phyloP scores from a whole-genome alignment of 805 yeast species.

The Pichia scutulata region DNA sequence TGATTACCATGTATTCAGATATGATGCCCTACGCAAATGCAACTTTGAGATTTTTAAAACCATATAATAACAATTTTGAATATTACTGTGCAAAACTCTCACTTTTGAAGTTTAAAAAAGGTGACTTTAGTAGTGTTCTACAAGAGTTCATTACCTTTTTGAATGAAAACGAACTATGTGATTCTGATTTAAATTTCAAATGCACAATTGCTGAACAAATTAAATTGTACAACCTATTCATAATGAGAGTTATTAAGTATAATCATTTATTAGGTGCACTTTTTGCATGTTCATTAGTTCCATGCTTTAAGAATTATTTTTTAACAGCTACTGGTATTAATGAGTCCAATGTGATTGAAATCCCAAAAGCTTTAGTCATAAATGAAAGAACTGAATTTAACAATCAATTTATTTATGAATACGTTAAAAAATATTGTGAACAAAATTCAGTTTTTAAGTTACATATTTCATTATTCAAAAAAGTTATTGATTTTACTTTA shows the following conservation, averaged over 20 bases:
- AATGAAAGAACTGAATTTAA: background rate
- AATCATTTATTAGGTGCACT: background rate
- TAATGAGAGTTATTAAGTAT: background rate
- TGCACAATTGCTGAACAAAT: background rate
- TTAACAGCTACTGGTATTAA: background rate
- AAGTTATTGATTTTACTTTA: background rate
- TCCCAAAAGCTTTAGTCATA: background rate
- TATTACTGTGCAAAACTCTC: background rate
- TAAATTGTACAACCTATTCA: background rate
- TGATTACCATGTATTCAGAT: background rate
- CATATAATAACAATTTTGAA: slow-evolving; percentile 1
- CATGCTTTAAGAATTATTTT: background rate
- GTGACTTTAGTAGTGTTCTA: background rate
- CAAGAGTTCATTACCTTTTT: background rate
- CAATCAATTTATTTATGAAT: background rate
- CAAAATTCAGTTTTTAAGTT: background rate
- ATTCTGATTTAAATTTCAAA: background rate
- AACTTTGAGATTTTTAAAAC: background rate
- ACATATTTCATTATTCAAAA: background rate
- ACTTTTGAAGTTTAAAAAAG: background rate
- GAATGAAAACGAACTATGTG: background rate
- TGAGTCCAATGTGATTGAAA: background rate
- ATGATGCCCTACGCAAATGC: background rate
- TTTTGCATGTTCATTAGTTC: slow-evolving; percentile 1
- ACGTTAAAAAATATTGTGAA: background rate